Evolutionary conservation across 179 eudicot genomes (phyloP), one percentile per base, ranked within the genome.

Genomic region (Spergularia azorica): DNA sequence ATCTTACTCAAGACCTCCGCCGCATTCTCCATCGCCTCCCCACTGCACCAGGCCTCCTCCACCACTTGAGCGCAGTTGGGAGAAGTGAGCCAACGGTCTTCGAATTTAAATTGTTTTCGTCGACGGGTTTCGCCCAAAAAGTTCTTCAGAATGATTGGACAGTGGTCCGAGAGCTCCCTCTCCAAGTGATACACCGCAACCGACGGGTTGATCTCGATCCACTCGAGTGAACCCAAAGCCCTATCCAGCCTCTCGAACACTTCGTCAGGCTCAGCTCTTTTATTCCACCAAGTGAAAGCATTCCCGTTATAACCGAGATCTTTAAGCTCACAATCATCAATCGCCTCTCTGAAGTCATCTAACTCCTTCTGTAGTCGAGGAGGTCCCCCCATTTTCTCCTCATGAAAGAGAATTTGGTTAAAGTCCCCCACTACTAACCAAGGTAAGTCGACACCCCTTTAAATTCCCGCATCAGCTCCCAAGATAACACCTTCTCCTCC

Each of bases 71-170:
- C 55, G n/a, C 71, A 67, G 1, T 46, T 32, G 0, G 55, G 26
- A 0, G 71, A 67, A 2, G 20, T 41, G 1, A 46, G 7, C 71
- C 54, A 67, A 26, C 43, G 3, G 16, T 67, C 71, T 9, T 67
- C 71, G 9, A 67, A 67, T 0, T 7, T 1, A 5, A 67, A 67
- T 2, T 14, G 39, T n/a, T 6, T 26, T 0, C 9, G 17, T 5
- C 20, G 1, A 3, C 26, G n/a, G 3, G n/a, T 4, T 1, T 9
- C 5, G 1, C 26, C 12, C 6, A 11, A 0, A 0, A n/a, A 5
- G 1, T 1, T 0, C 1, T 21, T 43, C 0, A 67, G 32, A 0
- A 15, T n/a, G 6, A 67, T 15, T 0, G 71, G 55, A 0, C 16
- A n/a, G n/a, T 67, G 71, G 7, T 67, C 55, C 4, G 70, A 66